Evolutionary conservation across 441 rosid genomes (phyloP), one percentile per base, ranked within the genome.

Genomic region (Sinapis alba): DNA sequence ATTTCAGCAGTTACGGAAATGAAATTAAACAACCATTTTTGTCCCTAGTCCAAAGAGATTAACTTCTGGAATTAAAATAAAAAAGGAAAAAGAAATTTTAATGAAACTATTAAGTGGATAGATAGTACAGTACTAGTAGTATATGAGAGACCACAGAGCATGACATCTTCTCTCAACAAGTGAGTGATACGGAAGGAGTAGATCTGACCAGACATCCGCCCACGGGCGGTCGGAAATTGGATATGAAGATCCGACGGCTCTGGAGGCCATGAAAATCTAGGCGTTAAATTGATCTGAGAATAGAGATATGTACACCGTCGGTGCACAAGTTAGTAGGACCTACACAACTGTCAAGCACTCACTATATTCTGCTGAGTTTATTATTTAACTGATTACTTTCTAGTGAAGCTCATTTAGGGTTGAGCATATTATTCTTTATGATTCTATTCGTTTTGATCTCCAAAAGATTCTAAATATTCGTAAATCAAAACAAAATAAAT

Each of bases 271-370:
- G 67, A 66, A 74, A 74, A 74, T 74, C 68, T 74, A 67, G n/a
- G 68, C 73, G 68, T 50, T 16, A 61, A 43, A 67, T 50, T 67
- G 73, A 67, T 53, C 41, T 60, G n/a, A 23, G 51, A 66, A n/a
- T n/a, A 43, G 13, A 32, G 69, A 68, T 75, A 56, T 19, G 36
- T 69, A 75, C 54, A 47, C 74, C 79, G 74, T 69, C 69, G 74
- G 79, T 75, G 54, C 41, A 27, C 50, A 60, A 51, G 4, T 34
- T 19, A 20, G 16, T 61, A 16, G 69, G 69, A 61, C 74, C 79
- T 43, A 23, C 19, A 1, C 64, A 68, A n/a, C 74, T 75, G 79
- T 75, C 74, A 62, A 30, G 70, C 79, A 75, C 65, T 68, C 23
- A 3, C 36, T 62, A 27, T 62, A 75, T 75, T 75, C 63, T 23